These are phyloP conservation scores for Oenanthe sinensis DNA, from an alignment of 129 eudicot genomes.

Conservation along the genomic window DNA sequence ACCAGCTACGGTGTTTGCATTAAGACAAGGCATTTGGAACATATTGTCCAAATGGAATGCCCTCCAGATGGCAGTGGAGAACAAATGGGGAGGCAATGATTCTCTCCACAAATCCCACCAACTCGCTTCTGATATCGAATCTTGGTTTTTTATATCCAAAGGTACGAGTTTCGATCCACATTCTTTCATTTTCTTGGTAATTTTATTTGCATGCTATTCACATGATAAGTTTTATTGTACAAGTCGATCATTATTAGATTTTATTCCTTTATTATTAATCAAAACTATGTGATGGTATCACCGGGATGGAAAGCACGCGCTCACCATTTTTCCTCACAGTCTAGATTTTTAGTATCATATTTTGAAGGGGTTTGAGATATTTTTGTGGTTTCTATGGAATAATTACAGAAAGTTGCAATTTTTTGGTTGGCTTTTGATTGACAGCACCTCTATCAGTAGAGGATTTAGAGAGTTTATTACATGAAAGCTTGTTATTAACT, in stretches of 20 bases:
- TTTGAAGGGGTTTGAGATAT: neutral
- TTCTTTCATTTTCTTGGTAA: neutral
- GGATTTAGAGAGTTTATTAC: conserved; percentile 6
- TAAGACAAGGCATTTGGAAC: conserved; percentile 1
- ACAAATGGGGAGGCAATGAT: conserved; percentile 12
- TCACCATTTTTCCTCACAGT: neutral
- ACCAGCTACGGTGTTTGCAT: neutral
- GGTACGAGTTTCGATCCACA: neutral
- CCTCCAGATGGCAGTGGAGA: conserved; percentile 10
- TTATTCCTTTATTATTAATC: neutral
- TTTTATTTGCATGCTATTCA: neutral
- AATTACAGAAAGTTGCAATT: neutral
- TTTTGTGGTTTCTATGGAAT: neutral
- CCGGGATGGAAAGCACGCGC: neutral
- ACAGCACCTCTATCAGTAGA: neutral
- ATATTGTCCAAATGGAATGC: neutral
- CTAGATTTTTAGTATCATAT: neutral
- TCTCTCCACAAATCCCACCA: neutral
- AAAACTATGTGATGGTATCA: neutral
- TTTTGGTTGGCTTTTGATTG: neutral
- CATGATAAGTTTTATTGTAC: neutral
- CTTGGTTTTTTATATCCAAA: conserved; percentile 2
- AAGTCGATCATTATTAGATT: neutral
- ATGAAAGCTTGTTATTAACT: conserved; percentile 10
- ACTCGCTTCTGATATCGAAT: neutral